phyloP scores from a whole-genome alignment of 768 basidiomycete genomes.

The Thelephora aurantiotincta region DNA sequence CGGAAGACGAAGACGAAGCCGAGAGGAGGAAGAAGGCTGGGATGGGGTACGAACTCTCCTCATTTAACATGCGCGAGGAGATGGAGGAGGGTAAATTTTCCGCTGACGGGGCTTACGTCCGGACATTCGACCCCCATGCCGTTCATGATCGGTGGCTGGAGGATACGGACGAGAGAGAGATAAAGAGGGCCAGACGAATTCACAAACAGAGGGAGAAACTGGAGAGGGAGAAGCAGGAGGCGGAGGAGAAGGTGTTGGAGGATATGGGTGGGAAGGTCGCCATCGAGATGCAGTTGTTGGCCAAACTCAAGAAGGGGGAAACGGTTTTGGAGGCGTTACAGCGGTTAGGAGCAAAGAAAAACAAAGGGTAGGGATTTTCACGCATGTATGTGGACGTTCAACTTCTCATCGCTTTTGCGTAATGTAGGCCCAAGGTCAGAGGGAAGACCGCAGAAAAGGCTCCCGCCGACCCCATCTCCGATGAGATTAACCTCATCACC shows the following conservation, averaged over 20 bases:
- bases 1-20: slow-evolving; percentile 65
- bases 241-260: slow-evolving; percentile 62
- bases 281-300: slow-evolving; percentile 54
- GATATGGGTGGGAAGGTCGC: slow-evolving; percentile 51
- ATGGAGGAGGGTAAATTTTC: slow-evolving; percentile 98
- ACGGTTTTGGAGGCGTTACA: slow-evolving; percentile 83
- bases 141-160: slow-evolving; percentile 96
- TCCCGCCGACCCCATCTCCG: slow-evolving; percentile 3
- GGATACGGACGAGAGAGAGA: slow-evolving; percentile 71
- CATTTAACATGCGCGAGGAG: slow-evolving; percentile 99
- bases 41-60: slow-evolving; percentile 89
- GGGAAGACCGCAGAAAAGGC: too few relatives aligned
- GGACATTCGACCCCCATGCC: slow-evolving; percentile 78
- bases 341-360: slow-evolving; percentile 60
- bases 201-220: slow-evolving; percentile 65
- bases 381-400: neutral
- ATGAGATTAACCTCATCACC: slow-evolving; percentile 66
- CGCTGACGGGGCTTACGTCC: slow-evolving; percentile 81
- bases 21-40: slow-evolving; percentile 61
- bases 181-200: slow-evolving; percentile 63
- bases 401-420: too few relatives aligned
- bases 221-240: slow-evolving; percentile 52
- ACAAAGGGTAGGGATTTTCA: slow-evolving; percentile 20
- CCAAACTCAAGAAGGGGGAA: slow-evolving; percentile 77
- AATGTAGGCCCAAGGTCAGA: too few relatives aligned